Conservation (phyloP, 108 stramenopile genomes). For the Cyclotella choctawhatcheeana region DNA sequence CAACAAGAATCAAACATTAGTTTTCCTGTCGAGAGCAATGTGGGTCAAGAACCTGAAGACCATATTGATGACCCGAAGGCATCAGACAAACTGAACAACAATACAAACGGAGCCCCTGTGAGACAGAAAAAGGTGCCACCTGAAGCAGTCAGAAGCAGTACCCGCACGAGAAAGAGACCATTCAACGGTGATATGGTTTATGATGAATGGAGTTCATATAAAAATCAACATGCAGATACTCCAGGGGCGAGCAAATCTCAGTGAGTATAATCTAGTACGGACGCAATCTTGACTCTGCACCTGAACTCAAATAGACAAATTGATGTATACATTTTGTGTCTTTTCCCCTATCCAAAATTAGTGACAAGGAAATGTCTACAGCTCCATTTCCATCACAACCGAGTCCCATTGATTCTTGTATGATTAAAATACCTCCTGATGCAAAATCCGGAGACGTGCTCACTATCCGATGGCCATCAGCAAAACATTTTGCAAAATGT, state of each 20-base stretch:
- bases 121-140: not conserved
- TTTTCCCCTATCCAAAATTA: too few relatives aligned
- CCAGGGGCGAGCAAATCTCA: not conserved
- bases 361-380: too few relatives aligned
- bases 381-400: conserved; percentile 1
- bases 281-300: not conserved
- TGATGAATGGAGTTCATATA: not conserved
- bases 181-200: not conserved
- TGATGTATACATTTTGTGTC: too few relatives aligned
- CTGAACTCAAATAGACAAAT: not conserved
- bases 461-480: conserved; percentile 40
- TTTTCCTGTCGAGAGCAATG: too few relatives aligned
- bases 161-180: not conserved
- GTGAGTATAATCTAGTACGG: not conserved
- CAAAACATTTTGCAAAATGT: conserved; percentile 7
- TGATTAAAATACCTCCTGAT: conserved; percentile 30
- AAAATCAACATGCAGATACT: too few relatives aligned
- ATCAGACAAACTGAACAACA: too few relatives aligned
- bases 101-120: not conserved
- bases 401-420: conserved; percentile 22
- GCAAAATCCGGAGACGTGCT: conserved; percentile 29
- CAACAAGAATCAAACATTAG: too few relatives aligned
- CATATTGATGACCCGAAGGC: too few relatives aligned
- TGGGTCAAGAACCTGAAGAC: too few relatives aligned
- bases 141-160: not conserved